Conservation (phyloP, 2,329 filamentous ascomycete genomes). For the Ophiostoma australiae region DNA sequence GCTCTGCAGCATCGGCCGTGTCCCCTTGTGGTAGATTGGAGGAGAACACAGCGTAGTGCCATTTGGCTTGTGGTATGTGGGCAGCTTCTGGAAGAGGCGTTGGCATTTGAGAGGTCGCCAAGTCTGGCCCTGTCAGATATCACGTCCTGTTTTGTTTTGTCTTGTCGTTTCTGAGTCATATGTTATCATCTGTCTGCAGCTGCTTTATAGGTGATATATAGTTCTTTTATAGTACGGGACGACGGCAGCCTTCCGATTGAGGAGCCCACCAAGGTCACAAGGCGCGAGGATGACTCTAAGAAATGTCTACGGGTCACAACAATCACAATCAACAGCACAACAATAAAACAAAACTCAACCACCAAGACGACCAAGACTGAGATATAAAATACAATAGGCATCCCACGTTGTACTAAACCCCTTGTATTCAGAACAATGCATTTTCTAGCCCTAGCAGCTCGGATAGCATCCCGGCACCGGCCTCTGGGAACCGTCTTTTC, state of each 20-base stretch:
- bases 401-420: neutral
- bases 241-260: neutral
- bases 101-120: neutral
- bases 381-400: neutral
- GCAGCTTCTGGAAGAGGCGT: neutral
- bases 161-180: neutral
- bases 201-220: neutral
- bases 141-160: neutral
- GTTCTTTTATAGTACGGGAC: neutral
- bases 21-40: constrained; percentile 12
- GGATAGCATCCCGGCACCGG: neutral
- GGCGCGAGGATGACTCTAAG: neutral
- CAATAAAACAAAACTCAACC: neutral
- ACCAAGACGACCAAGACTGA: neutral
- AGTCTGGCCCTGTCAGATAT: neutral
- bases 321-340: neutral
- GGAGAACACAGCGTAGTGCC: neutral
- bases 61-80: constrained; percentile 3
- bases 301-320: neutral
- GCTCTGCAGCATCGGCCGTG: constrained; percentile 20
- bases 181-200: neutral
- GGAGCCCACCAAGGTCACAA: neutral
- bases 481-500: neutral
- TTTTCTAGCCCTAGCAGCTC: constrained; percentile 5
- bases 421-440: neutral